phyloP scores from a whole-genome alignment of 2,329 filamentous ascomycete species.

The Neonectria punicea region DNA sequence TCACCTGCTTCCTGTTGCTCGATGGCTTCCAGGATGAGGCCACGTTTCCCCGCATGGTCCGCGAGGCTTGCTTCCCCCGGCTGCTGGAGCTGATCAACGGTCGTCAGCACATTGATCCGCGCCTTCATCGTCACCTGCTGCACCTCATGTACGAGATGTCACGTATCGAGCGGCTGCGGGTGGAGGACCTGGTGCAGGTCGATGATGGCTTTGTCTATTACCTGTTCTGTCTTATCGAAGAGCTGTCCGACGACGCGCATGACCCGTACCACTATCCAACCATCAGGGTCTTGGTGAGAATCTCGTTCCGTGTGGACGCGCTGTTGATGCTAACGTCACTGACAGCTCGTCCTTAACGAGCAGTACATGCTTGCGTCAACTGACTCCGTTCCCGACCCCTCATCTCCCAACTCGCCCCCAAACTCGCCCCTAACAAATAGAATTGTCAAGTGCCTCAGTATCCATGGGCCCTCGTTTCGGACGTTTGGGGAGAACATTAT shows the following conservation, averaged over 20 bases:
- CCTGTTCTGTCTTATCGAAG: conserved; percentile 88
- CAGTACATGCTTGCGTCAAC: conserved; percentile 91
- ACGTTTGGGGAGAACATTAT: conserved; percentile 99
- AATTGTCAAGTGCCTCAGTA: conserved; percentile 89
- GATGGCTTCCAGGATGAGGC: conserved; percentile 83
- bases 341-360: conserved; percentile 91
- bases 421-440: conserved; percentile 80
- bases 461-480: conserved; percentile 83
- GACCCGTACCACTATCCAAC: conserved; percentile 97
- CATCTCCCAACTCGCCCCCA: conserved; percentile 47
- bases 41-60: conserved; percentile 88
- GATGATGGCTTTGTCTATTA: conserved; percentile 85
- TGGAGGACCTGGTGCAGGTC: conserved; percentile 79
- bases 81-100: conserved; percentile 83
- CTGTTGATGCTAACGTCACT: conserved; percentile 28
- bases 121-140: conserved; percentile 82
- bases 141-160: conserved; percentile 97
- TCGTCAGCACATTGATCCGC: conserved; percentile 71
- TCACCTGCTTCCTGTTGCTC: conserved; percentile 85
- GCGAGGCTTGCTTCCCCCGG: conserved; percentile 84
- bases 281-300: conserved; percentile 86
- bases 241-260: conserved; percentile 84
- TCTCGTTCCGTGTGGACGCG: neutral
- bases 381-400: conserved; percentile 54
- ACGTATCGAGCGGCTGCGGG: conserved; percentile 82